Evolutionary conservation across 192 early-diverging fungal genomes (phyloP).

Genomic region (Allomyces arbusculus): DNA sequence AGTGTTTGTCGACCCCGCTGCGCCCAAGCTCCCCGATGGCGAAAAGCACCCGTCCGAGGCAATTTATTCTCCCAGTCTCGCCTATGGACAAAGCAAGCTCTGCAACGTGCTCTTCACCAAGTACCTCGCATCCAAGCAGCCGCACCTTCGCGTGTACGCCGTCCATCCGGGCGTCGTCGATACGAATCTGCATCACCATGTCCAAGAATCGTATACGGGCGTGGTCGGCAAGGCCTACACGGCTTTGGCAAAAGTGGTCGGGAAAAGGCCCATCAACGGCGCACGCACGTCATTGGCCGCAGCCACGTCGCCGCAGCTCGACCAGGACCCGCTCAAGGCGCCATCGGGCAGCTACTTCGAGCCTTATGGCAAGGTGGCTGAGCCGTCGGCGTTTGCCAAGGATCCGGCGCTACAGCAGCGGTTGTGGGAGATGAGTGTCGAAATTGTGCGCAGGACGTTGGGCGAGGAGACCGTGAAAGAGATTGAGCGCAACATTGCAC

Average conservation of each 20-base stretch:
- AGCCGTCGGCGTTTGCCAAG: not conserved
- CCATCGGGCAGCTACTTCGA: not conserved
- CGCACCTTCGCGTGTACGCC: conserved; percentile 27
- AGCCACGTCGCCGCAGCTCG: not conserved
- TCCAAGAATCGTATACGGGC: not conserved
- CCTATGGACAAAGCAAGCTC: conserved; percentile 35
- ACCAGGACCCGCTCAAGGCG: not conserved
- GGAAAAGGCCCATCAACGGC: not conserved
- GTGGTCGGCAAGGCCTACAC: not conserved
- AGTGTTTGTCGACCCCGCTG: not conserved
- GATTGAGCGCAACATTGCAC: not conserved
- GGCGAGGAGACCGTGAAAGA: not conserved
- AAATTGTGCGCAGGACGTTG: not conserved
- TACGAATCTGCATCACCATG: conserved; percentile 19
- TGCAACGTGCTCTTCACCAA: conserved; percentile 26
- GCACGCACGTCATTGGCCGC: not conserved
- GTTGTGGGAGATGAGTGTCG: not conserved
- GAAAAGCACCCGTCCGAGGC: too few relatives aligned
- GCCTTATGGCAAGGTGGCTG: not conserved
- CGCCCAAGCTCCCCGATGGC: too few relatives aligned
- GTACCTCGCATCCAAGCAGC: conserved; percentile 8
- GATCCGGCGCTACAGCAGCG: not conserved
- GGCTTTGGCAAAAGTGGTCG: not conserved
- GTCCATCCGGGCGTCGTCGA: conserved; percentile 31
- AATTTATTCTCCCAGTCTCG: conserved; percentile 7